Evolutionary conservation across 352 stramenopile species (phyloP), one percentile per base, ranked within the genome.

Genomic region (Globisporangium nunn): DNA sequence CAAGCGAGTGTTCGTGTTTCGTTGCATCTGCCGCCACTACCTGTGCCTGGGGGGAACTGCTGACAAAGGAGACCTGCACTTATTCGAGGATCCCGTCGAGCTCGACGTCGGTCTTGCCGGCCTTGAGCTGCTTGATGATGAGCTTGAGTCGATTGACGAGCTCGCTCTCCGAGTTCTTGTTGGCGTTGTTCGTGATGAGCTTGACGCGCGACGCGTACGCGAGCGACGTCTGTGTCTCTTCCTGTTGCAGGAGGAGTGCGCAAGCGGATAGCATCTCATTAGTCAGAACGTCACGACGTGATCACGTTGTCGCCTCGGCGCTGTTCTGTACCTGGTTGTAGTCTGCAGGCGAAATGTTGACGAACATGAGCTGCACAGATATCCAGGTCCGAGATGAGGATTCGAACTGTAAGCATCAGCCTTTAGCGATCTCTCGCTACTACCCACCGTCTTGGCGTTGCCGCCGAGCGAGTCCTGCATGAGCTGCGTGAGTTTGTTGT

Each of bases 401-500:
- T 11, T 2, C 35, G 35, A 40, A 10, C 47, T 3, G 7, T 30
- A 2, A 37, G 6, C 1, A 45, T 15, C 18, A 47, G 29, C 33
- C 23, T 23, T 23, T 23, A 17, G 30, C 23, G 23, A 23, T 23
- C 23, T 23, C 12, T 8, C 11, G 3, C 10, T 17, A 49, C 7
- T 12, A 31, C 50, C 3, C 50, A 96, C 84, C 66, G 90, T 97
- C 70, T 97, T 97, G 55, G 87, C 89, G 64, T 98, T 98, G 40
- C 88, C 92, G 35, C 91, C 91, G 7, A 97, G 76, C 1, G 90
- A 97, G 64, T 96, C 91, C 63, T 97, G 93, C 77, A 97, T 89
- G 44, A 97, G 66, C 67, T 96, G 88, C 6, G 91, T 97, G 59
- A 97, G 75, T 75, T 96, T 96, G 74, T 96, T 96, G 73, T 97